Evolutionary conservation across 306 rosid genomes (phyloP), one percentile per base, ranked within the genome.

Genomic region (Casuarina cunninghamiana): DNA sequence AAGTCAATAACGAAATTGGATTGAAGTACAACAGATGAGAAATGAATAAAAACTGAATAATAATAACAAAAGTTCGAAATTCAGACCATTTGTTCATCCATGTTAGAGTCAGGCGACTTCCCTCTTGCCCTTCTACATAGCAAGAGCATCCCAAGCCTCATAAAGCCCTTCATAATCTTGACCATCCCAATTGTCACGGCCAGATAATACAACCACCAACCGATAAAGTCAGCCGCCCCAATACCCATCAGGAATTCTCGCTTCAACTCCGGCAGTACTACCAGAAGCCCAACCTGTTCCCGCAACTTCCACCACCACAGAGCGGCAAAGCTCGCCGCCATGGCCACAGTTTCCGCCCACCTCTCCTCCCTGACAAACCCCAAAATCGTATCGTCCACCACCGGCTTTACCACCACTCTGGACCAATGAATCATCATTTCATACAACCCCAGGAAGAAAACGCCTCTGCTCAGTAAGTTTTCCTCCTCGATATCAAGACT

Each of bases 281-380:
- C 96, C 89, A 90, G 75, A 74, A 72, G 78, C 77, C 91, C 97
- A 5, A 90, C 88, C 74, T 92, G 96, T 21, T 84, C 91, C 79
- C 96, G 88, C 77, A 95, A 62, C 78, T 80, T 86, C 98, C 92
- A 92, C 88, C 91, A 95, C 98, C 98, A 95, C 41, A 95, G 53
- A 0, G 43, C 71, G 11, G 91, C 91, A 11, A 90, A 79, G 81
- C 93, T 80, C 6, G 70, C 81, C 0, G 91, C 93, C 79, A 84
- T 26, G 1, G 71, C 90, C 74, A 82, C 84, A 77, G 82, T 85
- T 58, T 86, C 97, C 17, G 68, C 70, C 96, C 91, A 87, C 54
- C 72, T 86, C 39, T 91, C 93, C 69, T 83, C 62, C 55, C 85
- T 80, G 6, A 4, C 69, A 5, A 10, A 81, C 7, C 90, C 87